Percentiles rank a stretch among this genome's conserved stretches.
Evolutionary conservation across 768 basidiomycete species (phyloP).

Genomic region (Termitomyces sp.): DNA sequence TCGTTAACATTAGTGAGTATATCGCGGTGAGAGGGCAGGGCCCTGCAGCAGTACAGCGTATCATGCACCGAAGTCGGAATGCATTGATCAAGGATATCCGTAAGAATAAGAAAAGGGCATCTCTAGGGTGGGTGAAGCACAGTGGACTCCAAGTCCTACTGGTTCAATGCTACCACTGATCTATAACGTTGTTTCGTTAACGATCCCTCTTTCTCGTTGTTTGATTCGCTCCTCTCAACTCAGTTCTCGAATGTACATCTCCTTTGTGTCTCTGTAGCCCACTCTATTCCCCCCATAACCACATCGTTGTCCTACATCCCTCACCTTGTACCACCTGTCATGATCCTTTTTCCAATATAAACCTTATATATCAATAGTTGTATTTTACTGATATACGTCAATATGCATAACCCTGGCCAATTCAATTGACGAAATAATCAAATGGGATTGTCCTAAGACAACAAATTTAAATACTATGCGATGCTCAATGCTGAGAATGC

Average conservation of each 20-base stretch:
- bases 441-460: background rate
- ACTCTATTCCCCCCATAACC: background rate
- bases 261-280: too few species aligned
- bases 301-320: too few species aligned
- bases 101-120: slow-evolving; percentile 34
- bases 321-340: background rate
- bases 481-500: background rate
- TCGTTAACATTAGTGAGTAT: slow-evolving; percentile 72
- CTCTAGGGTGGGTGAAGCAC: slow-evolving; percentile 57
- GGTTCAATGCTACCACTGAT: slow-evolving; percentile 40
- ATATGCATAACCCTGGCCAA: background rate
- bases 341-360: too few species aligned
- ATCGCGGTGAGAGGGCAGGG: slow-evolving; percentile 60
- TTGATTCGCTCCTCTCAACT: background rate
- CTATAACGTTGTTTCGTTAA: background rate
- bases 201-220: background rate
- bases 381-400: background rate
- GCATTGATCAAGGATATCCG: slow-evolving; percentile 58
- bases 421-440: background rate
- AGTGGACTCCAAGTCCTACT: slow-evolving; percentile 60
- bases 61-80: slow-evolving; percentile 56
- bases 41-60: slow-evolving; percentile 49
- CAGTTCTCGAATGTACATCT: background rate
- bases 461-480: background rate
- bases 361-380: background rate